Conservation (phyloP, 164 flowering plant genomes). For the Nymphaea colorata region DNA sequence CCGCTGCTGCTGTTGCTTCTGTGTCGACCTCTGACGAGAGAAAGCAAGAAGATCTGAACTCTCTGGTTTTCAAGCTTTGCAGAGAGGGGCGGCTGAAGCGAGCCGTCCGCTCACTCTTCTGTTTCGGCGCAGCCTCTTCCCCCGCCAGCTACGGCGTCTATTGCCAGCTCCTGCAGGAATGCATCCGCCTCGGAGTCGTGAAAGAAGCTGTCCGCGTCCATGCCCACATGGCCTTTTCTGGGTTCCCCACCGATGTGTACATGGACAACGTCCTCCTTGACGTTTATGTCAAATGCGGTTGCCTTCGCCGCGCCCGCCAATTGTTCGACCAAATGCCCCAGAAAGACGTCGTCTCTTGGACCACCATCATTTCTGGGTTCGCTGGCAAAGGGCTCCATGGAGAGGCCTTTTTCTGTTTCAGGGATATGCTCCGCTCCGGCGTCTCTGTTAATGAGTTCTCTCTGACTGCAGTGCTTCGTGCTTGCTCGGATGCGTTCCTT, state of each 20-base stretch:
- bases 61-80: neutral
- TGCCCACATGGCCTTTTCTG: slow-evolving; percentile 3
- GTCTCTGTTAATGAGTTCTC: slow-evolving; percentile 10
- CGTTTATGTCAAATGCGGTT: slow-evolving; percentile 6
- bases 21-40: neutral
- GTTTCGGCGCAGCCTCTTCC: neutral
- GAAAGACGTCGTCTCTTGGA: slow-evolving; percentile 16
- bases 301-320: slow-evolving; percentile 4
- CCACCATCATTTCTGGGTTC: slow-evolving; percentile 10
- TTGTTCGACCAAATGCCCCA: slow-evolving; percentile 11
- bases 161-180: neutral
- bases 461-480: slow-evolving; percentile 11
- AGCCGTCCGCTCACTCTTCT: neutral
- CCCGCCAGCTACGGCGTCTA: neutral
- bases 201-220: neutral
- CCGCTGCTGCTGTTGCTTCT: neutral
- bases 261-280: slow-evolving; percentile 5
- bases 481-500: slow-evolving; percentile 11
- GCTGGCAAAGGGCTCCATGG: neutral
- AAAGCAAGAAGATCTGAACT: neutral
- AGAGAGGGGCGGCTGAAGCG: neutral
- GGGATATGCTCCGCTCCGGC: slow-evolving; percentile 8
- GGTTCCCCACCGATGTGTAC: slow-evolving; percentile 6
- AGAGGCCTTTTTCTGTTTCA: slow-evolving; percentile 5
- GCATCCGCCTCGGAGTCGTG: neutral